A percentile compares a stretch with the other conserved stretches of the same genome.
Conservation (phyloP, 352 stramenopile genomes). For the Pythium oligandrum region DNA sequence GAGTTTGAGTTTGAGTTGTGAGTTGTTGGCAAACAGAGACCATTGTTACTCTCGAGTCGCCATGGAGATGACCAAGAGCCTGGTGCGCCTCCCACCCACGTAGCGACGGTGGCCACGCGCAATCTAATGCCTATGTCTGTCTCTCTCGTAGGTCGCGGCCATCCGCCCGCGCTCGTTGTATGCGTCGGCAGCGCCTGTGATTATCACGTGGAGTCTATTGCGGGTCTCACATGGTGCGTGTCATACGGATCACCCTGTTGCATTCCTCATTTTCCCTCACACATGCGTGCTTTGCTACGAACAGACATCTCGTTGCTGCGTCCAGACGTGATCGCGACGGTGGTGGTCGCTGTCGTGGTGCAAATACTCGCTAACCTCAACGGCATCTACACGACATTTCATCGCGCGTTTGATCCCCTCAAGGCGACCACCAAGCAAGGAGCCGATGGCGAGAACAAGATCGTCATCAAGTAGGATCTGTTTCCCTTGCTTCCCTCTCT, state of each 20-base stretch:
- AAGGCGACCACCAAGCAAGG: slow-evolving; percentile 20
- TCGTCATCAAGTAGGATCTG: slow-evolving; percentile 57
- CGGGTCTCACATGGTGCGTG: slow-evolving; percentile 21
- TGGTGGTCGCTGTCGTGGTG: slow-evolving; percentile 49
- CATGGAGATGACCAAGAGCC: slow-evolving; percentile 65
- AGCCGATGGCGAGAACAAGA: slow-evolving; percentile 29
- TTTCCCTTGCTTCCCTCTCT: slow-evolving; percentile 3
- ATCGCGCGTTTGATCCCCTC: slow-evolving; percentile 43
- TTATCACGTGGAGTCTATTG: slow-evolving; percentile 52
- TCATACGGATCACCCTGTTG: too few species aligned
- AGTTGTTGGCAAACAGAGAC: too few species aligned
- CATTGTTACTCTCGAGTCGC: not conserved
- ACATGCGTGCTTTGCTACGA: not conserved
- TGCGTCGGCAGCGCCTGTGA: slow-evolving; percentile 41
- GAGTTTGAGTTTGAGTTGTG: too few species aligned
- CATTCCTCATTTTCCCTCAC: not conserved
- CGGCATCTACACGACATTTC: slow-evolving; percentile 65
- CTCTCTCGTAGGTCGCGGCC: slow-evolving; percentile 26
- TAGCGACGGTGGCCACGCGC: too few species aligned
- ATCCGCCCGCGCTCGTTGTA: slow-evolving; percentile 58
- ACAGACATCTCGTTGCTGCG: slow-evolving; percentile 28
- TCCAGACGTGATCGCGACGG: slow-evolving; percentile 28
- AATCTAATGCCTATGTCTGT: not conserved
- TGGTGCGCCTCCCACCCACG: slow-evolving; percentile 16
- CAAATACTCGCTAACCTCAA: slow-evolving; percentile 74